Base-by-base conservation (phyloP, 2,329 filamentous ascomycete species). In the Scytalidium sp. region DNA sequence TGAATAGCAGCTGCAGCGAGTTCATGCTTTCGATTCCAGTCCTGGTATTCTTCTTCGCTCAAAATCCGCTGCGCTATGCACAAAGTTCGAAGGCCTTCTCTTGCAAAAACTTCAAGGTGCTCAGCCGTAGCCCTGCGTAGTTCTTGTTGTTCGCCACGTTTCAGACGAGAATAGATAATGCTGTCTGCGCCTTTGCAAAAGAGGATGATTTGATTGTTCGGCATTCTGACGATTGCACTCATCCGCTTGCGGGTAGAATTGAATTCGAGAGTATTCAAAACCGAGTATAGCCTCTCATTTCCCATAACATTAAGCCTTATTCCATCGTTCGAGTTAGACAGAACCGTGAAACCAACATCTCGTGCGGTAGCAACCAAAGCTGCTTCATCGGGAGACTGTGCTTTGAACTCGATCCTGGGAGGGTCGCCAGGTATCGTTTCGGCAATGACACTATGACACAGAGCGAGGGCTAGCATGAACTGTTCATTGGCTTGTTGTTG, bases 181-280 rank as follows among this genome's bases (percentile, higher is more conserved):
- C 90, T 97, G 67, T 99, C 94, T 27, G 94, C 94, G 56, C 94
- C 94, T 72, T 99, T 99, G 76, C 94, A 99, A 70, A 95, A 96
- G 1, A 99, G 78, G 48, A 94, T 78, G 54, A 99, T 97, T 51
- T 80, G 85, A 39, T 88, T 87, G 67, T 97, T 84, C 0, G 94
- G 93, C 91, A 97, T 96, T 50, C 88, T 83, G 45, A 99, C 85
- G 58, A 99, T 97, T 2, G 92, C 90, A 70, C 92, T 97, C 94
- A 99, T 99, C 58, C 94, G 84, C 73, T 99, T 99, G 62, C 94
- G 83, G 41, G 87, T 91, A 0, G 93, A 97, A 67, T 97, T 97
- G 75, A 99, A 99, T 66, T 99, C 94, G 32, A 99, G 85, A 1
- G 88, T 96, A 69, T 96, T 97, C 43, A 99, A 80, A 25, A 99